Percentiles rank a stretch among this genome's conserved stretches.
These are phyloP conservation scores for Clarireedia paspali DNA, from an alignment of 2,329 filamentous ascomycete species.

Conservation along the genomic window DNA sequence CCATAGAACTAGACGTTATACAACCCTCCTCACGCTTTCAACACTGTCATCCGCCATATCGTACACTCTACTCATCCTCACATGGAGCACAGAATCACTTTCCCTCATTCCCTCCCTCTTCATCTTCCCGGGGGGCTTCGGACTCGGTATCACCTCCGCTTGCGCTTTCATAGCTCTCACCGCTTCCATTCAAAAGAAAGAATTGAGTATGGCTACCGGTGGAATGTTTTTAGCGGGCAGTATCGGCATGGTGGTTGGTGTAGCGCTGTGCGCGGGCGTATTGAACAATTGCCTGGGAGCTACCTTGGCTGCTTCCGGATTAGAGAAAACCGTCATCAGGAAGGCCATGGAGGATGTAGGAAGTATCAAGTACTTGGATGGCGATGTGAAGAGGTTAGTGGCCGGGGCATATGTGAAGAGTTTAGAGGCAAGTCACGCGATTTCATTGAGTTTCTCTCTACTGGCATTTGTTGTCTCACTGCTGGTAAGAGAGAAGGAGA, in stretches of 20 bases:
- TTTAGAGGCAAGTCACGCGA: conserved; percentile 19
- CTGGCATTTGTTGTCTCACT: conserved; percentile 7
- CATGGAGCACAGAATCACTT: conserved; percentile 51
- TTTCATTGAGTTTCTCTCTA: conserved; percentile 12
- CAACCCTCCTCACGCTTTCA: conserved; percentile 43
- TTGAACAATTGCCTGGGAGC: conserved; percentile 1
- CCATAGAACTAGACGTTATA: conserved; percentile 48
- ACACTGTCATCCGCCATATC: conserved; percentile 41
- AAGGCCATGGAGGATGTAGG: conserved; percentile 18
- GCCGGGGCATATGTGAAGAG: conserved; percentile 20
- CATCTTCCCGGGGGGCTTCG: conserved; percentile 49
- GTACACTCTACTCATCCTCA: conserved; percentile 45
- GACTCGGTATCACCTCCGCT: conserved; percentile 38
- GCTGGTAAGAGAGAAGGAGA: conserved; percentile 2
- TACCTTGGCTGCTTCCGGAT: not conserved
- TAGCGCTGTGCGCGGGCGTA: conserved; percentile 11
- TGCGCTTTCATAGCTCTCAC: conserved; percentile 43
- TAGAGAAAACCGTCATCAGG: conserved; percentile 12
- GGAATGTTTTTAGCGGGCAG: conserved; percentile 36
- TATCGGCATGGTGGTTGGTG: conserved; percentile 19
- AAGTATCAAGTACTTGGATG: conserved; percentile 12
- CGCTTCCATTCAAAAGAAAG: conserved; percentile 35
- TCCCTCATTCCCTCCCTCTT: conserved; percentile 48
- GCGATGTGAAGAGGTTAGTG: conserved; percentile 13
- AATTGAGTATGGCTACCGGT: conserved; percentile 42